Evolutionary conservation across 2,329 filamentous ascomycete genomes (phyloP).

Genomic region (Cucurbitaria berberidis): DNA sequence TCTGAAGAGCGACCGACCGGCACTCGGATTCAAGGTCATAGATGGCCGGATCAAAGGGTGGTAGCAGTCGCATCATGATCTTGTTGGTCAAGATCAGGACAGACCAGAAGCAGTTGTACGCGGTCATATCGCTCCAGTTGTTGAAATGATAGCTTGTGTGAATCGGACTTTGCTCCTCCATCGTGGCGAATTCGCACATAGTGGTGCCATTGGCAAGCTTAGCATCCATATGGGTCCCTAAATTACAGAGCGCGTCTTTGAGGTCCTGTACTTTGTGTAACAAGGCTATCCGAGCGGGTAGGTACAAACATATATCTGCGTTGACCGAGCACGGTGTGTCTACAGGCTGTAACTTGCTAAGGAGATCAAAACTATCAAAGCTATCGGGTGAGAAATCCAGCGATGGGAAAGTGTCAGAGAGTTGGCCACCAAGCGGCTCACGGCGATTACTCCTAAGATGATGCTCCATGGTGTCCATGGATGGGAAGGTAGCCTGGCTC

Average conservation of each 20-base stretch:
- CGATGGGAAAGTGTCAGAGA: constrained; percentile 25
- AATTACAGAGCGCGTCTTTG: constrained; percentile 26
- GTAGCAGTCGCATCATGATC: constrained; percentile 35
- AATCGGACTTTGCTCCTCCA: constrained; percentile 26
- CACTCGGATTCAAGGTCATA: constrained; percentile 36
- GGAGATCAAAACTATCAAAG: constrained; percentile 21
- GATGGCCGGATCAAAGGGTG: constrained; percentile 25
- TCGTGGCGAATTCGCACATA: constrained; percentile 23
- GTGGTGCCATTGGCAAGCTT: constrained; percentile 31
- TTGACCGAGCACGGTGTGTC: constrained; percentile 4
- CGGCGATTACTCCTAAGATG: constrained; percentile 2
- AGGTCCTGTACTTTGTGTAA: constrained; percentile 32
- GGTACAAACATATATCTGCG: constrained; percentile 3
- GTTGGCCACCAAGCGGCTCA: background rate
- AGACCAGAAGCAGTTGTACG: constrained; percentile 43
- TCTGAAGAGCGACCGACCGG: constrained; percentile 33
- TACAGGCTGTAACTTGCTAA: constrained; percentile 15
- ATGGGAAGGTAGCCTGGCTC: constrained; percentile 3
- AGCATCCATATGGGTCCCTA: constrained; percentile 27
- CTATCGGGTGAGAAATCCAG: constrained; percentile 28
- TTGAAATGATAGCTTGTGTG: constrained; percentile 37
- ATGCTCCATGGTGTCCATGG: constrained; percentile 2
- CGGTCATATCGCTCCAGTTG: constrained; percentile 39
- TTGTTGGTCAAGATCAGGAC: constrained; percentile 41
- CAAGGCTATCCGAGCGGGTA: constrained; percentile 18